Percentiles rank a stretch among this genome's conserved stretches.
Conservation (phyloP, 164 flowering plant genomes). For the Magnolia kwangsiensis region DNA sequence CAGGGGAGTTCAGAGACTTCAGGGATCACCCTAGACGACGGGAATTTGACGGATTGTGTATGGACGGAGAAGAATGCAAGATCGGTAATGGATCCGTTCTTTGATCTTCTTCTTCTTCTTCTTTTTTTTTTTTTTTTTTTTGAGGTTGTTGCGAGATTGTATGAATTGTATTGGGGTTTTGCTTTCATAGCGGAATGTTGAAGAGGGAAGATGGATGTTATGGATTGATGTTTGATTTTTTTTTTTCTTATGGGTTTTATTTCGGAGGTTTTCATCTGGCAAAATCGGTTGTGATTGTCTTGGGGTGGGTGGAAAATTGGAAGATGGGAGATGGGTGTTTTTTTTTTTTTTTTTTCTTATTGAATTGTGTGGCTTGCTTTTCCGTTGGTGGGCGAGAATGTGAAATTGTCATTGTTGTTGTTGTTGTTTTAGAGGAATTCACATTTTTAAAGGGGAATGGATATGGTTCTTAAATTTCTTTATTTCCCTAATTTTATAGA, state of each 20-base stretch:
- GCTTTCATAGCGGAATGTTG: neutral
- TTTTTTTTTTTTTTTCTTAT: too few relatives aligned
- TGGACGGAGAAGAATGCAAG: neutral
- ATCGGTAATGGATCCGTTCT: neutral
- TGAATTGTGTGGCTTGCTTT: too few relatives aligned
- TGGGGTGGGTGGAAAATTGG: neutral
- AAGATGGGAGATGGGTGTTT: too few relatives aligned
- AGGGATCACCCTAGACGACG: neutral
- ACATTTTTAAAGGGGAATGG: neutral
- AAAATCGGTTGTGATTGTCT: neutral
- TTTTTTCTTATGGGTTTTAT: neutral
- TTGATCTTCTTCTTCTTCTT: neutral
- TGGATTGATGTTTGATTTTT: neutral
- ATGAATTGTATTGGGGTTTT: neutral
- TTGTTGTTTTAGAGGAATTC: neutral
- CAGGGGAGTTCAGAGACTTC: neutral
- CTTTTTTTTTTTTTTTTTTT: neutral
- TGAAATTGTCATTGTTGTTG: too few relatives aligned
- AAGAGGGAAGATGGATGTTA: neutral
- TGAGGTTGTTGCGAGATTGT: neutral
- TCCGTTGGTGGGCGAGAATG: too few relatives aligned
- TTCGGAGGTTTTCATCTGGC: neutral
- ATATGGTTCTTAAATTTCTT: neutral
- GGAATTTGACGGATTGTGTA: neutral
- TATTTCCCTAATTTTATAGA: neutral